A percentile compares a stretch with the other conserved stretches of the same genome.
Evolutionary conservation across 805 yeast species (phyloP).

Genomic region (Candida oleophila): DNA sequence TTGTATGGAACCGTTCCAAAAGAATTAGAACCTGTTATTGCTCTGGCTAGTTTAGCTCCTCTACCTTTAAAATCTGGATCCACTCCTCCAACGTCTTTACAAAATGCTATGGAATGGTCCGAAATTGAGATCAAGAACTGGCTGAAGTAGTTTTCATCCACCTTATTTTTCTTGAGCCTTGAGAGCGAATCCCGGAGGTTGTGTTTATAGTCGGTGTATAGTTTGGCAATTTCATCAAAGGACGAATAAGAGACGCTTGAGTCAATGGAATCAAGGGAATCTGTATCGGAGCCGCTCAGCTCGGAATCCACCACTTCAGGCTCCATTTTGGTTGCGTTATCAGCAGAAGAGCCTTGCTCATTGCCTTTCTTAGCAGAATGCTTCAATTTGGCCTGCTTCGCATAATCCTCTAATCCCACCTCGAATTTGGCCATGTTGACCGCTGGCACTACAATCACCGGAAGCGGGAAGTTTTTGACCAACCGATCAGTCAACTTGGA

Average conservation of each 20-base stretch:
- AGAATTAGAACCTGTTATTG: slow-evolving; percentile 40
- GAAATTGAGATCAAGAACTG: slow-evolving; percentile 28
- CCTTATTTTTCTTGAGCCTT: slow-evolving; percentile 11
- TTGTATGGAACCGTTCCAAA: slow-evolving; percentile 41
- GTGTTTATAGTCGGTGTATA: slow-evolving; percentile 28
- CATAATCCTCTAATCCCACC: slow-evolving; percentile 35
- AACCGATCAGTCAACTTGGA: slow-evolving; percentile 63
- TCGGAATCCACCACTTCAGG: too few species aligned
- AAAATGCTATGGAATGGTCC: slow-evolving; percentile 33
- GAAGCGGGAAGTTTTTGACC: slow-evolving; percentile 62
- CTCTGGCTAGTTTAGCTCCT: slow-evolving; percentile 42
- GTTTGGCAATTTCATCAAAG: slow-evolving; percentile 37
- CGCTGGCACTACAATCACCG: slow-evolving; percentile 67
- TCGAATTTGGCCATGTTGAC: slow-evolving; percentile 56
- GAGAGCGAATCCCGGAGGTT: slow-evolving; percentile 17
- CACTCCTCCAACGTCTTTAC: slow-evolving; percentile 33
- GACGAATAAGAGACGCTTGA: slow-evolving; percentile 36
- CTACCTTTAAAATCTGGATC: slow-evolving; percentile 40
- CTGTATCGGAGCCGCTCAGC: neutral
- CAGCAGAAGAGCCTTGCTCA: slow-evolving; percentile 6
- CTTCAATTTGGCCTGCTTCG: slow-evolving; percentile 16
- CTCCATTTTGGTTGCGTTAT: too few species aligned
- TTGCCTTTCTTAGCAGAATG: too few species aligned
- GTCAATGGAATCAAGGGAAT: slow-evolving; percentile 14
- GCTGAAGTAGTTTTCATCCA: slow-evolving; percentile 28